Evolutionary conservation across 768 basidiomycete genomes (phyloP).

Genomic region (Kwoniella dejecticola): DNA sequence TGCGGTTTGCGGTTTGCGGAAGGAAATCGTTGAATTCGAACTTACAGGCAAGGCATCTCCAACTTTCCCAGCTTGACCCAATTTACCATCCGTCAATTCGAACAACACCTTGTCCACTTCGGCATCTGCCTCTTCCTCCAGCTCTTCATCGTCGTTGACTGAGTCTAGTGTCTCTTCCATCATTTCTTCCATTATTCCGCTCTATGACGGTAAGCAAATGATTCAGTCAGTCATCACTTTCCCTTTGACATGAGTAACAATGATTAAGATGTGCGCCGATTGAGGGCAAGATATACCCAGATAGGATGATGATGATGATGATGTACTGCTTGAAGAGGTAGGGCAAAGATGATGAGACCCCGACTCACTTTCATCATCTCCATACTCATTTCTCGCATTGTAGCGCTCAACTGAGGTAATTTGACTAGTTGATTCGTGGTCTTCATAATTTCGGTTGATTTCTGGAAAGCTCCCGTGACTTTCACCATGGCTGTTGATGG

Average conservation of each 20-base stretch:
- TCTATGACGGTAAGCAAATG: too few relatives aligned
- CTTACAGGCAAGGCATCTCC: conserved; percentile 74
- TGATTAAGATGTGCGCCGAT: not conserved
- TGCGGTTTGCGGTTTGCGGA: too few relatives aligned
- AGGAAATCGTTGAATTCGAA: conserved; percentile 29
- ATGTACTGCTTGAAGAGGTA: too few relatives aligned
- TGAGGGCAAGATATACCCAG: conserved; percentile 22
- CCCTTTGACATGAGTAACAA: too few relatives aligned
- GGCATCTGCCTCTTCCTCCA: conserved; percentile 94
- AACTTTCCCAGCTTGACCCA: conserved; percentile 80
- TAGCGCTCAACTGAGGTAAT: conserved; percentile 85
- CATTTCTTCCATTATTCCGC: conserved; percentile 98
- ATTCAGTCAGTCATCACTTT: too few relatives aligned
- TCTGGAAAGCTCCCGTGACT: conserved; percentile 95
- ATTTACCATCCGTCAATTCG: conserved; percentile 91
- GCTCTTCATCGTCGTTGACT: conserved; percentile 88
- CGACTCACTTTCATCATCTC: conserved; percentile 99
- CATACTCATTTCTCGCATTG: conserved; percentile 98
- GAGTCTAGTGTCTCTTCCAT: conserved; percentile 81
- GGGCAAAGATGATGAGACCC: too few relatives aligned
- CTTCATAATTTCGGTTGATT: conserved; percentile 98
- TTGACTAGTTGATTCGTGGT: conserved; percentile 89
- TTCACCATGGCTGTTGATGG: conserved; percentile 93
- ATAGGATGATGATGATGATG: too few relatives aligned
- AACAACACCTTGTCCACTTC: conserved; percentile 96